Percentiles rank a stretch among this genome's conserved stretches.
These are phyloP conservation scores for Fragilariopsis cylindrus DNA, from an alignment of 108 stramenopile species.

Conservation along the genomic window DNA sequence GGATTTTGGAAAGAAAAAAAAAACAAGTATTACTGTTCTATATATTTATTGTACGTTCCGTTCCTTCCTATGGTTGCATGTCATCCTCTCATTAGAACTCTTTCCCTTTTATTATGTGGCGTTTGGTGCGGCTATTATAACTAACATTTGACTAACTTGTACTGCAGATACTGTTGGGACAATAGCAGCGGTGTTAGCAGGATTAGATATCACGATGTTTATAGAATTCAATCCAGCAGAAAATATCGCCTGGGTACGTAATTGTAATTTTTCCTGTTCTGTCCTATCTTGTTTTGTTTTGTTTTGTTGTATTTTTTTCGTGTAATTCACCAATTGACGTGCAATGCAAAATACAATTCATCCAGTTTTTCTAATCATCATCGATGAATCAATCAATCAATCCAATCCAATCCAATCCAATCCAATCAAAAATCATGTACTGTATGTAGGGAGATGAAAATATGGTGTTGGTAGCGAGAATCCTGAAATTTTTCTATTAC, in stretches of 20 bases:
- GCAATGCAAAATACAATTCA: neutral
- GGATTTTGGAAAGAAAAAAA: neutral
- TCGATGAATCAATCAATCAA: neutral
- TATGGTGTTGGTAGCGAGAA: slow-evolving; percentile 18
- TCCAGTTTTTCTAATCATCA: neutral
- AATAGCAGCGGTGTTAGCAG: slow-evolving; percentile 88
- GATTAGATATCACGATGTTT: slow-evolving; percentile 91
- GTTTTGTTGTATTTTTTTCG: neutral
- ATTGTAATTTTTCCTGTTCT: neutral
- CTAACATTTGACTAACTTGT: neutral
- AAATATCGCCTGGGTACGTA: slow-evolving; percentile 71
- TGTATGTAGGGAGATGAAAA: slow-evolving; percentile 21
- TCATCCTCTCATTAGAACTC: neutral
- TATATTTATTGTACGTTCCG: neutral
- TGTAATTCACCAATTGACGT: neutral
- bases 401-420: too few species aligned
- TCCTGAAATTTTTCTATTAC: slow-evolving; percentile 82
- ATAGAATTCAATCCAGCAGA: slow-evolving; percentile 83
- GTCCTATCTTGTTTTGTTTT: neutral
- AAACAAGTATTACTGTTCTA: neutral
- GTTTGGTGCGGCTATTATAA: neutral
- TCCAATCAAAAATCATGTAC: neutral
- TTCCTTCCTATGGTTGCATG: neutral
- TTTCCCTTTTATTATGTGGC: neutral
- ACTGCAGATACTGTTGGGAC: slow-evolving; percentile 81